Evolutionary conservation across 768 basidiomycete genomes (phyloP).

Genomic region (Mycena pura): DNA sequence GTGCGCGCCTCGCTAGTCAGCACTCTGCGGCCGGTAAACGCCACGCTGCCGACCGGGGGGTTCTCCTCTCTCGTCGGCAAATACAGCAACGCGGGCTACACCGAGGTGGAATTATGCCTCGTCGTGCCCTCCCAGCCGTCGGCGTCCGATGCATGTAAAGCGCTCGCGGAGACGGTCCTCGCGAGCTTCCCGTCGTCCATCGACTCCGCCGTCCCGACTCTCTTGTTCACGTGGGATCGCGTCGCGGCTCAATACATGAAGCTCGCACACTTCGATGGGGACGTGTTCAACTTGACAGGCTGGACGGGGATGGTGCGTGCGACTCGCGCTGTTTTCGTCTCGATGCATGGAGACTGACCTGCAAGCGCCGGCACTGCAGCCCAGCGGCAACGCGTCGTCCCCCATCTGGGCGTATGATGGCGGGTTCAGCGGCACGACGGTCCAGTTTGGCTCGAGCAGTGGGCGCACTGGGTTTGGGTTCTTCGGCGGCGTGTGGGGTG

Average conservation of each 20-base stretch:
- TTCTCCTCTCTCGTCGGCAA: conserved; percentile 15
- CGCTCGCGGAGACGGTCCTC: conserved; percentile 7
- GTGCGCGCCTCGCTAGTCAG: conserved; percentile 7
- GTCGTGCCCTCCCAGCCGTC: conserved; percentile 7
- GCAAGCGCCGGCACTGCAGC: background rate
- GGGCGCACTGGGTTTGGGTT: conserved; percentile 16
- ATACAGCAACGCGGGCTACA: conserved; percentile 22
- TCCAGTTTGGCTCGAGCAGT: conserved; percentile 9
- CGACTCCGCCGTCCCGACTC: conserved; percentile 12
- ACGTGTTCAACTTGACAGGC: conserved; percentile 23
- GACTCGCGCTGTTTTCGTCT: background rate
- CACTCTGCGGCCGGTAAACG: conserved; percentile 11
- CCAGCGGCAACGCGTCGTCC: conserved; percentile 19
- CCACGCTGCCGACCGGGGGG: conserved; percentile 13
- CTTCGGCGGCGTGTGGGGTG: conserved; percentile 20
- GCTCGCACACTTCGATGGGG: conserved; percentile 18
- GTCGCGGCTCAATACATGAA: conserved; percentile 7
- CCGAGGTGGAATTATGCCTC: conserved; percentile 12
- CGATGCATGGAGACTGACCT: too few relatives aligned
- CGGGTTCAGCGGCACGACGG: conserved; percentile 6
- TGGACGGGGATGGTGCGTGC: conserved; percentile 15
- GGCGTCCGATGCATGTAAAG: conserved; percentile 6
- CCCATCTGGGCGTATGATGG: conserved; percentile 20
- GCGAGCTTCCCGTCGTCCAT: conserved; percentile 3
- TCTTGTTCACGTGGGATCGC: conserved; percentile 23